These are phyloP conservation scores for Pseudocercospora musae DNA, from an alignment of 2,329 filamentous ascomycete genomes.

Conservation along the genomic window DNA sequence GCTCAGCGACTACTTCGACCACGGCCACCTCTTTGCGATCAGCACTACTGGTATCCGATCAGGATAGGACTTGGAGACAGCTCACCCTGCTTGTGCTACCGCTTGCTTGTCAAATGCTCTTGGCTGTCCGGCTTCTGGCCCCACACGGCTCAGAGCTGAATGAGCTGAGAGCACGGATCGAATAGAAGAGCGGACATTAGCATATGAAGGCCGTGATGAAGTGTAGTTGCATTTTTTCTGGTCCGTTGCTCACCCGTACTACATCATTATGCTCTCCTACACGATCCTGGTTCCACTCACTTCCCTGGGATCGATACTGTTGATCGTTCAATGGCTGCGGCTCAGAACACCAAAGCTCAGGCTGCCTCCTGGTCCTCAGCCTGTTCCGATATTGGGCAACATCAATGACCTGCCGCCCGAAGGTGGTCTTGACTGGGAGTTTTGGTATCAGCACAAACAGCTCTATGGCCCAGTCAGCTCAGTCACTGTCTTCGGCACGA, in stretches of 20 bases:
- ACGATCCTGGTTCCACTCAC: not conserved
- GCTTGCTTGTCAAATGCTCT: not conserved
- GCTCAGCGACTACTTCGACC: not conserved
- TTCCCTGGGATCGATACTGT: not conserved
- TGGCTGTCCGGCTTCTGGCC: not conserved
- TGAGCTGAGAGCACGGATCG: not conserved
- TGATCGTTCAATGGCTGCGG: not conserved
- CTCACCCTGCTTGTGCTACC: not conserved
- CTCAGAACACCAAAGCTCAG: not conserved
- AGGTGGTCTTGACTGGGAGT: constrained; percentile 38
- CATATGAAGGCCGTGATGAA: no score
- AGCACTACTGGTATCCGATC: not conserved
- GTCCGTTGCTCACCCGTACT: not conserved
- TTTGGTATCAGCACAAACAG: constrained; percentile 45
- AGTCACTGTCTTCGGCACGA: constrained; percentile 42
- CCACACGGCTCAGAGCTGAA: not conserved
- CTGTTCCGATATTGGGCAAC: constrained; percentile 26
- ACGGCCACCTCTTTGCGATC: not conserved
- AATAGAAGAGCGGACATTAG: not conserved
- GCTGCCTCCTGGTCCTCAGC: constrained; percentile 25
- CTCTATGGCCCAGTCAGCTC: constrained; percentile 34
- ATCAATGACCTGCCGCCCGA: constrained; percentile 22
- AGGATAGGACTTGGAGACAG: not conserved
- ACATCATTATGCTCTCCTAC: not conserved
- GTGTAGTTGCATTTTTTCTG: no score